Conservation (phyloP, 176 grass and related monocot species). For the Eleusine indica region DNA sequence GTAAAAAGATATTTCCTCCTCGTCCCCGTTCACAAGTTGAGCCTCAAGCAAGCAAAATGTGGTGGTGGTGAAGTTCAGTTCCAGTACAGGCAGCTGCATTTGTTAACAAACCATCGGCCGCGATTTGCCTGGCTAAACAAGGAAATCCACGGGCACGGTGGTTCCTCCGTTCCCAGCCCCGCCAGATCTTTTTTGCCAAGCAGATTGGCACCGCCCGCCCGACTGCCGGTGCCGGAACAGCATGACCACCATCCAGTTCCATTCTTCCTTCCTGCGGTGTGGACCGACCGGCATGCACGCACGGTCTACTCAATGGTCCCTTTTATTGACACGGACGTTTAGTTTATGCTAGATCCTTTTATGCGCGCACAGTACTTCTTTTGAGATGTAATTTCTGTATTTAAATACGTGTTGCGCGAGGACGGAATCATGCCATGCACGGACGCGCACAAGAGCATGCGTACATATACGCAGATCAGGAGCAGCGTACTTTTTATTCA, state of each 20-base stretch:
- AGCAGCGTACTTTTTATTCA: neutral
- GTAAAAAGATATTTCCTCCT: neutral
- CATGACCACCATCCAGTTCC: neutral
- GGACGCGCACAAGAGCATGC: neutral
- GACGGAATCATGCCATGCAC: neutral
- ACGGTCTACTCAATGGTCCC: neutral
- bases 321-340: too few species aligned
- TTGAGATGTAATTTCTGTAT: neutral
- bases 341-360: neutral
- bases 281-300: neutral
- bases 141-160: neutral
- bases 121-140: neutral
- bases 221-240: neutral
- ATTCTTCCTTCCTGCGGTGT: neutral
- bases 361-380: neutral
- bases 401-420: neutral
- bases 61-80: neutral
- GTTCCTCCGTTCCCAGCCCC: neutral
- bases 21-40: too few species aligned
- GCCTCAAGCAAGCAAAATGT: too few species aligned
- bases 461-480: neutral
- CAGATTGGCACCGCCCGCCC: neutral
- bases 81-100: neutral
- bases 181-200: neutral
- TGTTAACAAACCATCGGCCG: neutral